phyloP scores from a whole-genome alignment of 2,329 filamentous ascomycete genomes.

The Penicillium digitatum region DNA sequence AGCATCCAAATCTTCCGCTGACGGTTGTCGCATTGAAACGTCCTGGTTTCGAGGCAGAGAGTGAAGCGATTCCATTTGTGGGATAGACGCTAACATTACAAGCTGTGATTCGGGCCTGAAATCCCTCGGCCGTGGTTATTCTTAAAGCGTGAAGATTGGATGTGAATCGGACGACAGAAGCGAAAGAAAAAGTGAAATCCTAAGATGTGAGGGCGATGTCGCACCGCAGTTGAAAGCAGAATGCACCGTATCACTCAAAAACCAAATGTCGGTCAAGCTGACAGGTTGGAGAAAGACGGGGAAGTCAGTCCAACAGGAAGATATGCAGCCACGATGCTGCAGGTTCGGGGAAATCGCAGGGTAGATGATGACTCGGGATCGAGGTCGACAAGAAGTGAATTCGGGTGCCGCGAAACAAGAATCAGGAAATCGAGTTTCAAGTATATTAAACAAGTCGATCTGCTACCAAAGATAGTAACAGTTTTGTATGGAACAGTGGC shows the following conservation, averaged over 20 bases:
- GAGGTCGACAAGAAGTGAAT: background rate
- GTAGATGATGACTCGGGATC: background rate
- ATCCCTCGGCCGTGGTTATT: constrained; percentile 1
- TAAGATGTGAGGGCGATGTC: constrained; percentile 22
- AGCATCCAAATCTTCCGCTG: constrained; percentile 47
- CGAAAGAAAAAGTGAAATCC: constrained; percentile 15
- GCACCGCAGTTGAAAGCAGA: constrained; percentile 31
- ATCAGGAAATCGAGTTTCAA: background rate
- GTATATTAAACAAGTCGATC: background rate
- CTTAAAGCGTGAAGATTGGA: constrained; percentile 12
- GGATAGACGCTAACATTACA: constrained; percentile 38
- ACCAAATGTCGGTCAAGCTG: constrained; percentile 38
- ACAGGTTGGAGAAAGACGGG: constrained; percentile 19
- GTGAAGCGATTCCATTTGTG: constrained; percentile 37
- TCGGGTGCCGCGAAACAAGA: background rate
- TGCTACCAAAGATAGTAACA: background rate
- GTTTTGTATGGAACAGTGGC: constrained; percentile 15
- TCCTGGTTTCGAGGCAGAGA: constrained; percentile 30
- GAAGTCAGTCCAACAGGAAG: constrained; percentile 20
- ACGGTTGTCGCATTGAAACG: constrained; percentile 41
- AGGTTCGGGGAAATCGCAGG: constrained; percentile 11
- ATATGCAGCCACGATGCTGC: constrained; percentile 23
- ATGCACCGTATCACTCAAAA: constrained; percentile 33
- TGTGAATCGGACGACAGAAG: constrained; percentile 10
- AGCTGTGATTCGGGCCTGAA: constrained; percentile 10